A percentile compares a stretch with the other conserved stretches of the same genome.
Evolutionary conservation across 2,329 filamentous ascomycete species (phyloP).

Genomic region (Mycogone perniciosa): DNA sequence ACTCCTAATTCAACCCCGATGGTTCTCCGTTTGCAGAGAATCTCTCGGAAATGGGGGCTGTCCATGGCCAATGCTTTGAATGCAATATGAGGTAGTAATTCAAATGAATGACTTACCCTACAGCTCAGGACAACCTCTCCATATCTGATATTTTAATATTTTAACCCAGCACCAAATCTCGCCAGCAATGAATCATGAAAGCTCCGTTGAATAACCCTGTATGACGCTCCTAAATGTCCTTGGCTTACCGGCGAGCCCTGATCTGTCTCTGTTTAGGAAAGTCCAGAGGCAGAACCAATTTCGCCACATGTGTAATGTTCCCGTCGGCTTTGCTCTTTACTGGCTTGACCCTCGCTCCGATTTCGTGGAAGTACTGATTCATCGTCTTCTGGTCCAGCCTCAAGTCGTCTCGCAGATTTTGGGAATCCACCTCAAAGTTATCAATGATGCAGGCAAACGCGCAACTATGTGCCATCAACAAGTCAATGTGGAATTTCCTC

Average conservation of each 20-base stretch:
- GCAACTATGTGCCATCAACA: conserved; percentile 67
- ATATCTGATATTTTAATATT: no score
- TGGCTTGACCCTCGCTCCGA: conserved; percentile 62
- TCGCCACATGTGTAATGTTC: conserved; percentile 52
- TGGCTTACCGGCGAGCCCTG: conserved; percentile 18
- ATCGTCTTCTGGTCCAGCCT: conserved; percentile 65
- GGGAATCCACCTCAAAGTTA: conserved; percentile 65
- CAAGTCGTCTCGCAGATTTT: conserved; percentile 64
- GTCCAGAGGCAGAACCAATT: conserved; percentile 68
- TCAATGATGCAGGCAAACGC: conserved; percentile 66
- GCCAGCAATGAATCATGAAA: conserved; percentile 7
- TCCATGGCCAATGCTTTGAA: no score
- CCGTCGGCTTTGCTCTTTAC: conserved; percentile 57
- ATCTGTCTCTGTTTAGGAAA: conserved; percentile 62
- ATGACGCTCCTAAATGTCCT: not conserved
- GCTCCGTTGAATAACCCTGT: not conserved
- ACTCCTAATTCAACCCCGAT: no score
- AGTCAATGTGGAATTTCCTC: conserved; percentile 64
- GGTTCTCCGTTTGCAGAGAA: no score
- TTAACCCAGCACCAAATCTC: no score
- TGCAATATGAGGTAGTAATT: no score
- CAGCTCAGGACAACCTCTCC: no score
- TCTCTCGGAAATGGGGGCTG: no score
- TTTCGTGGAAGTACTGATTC: conserved; percentile 65
- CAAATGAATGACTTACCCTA: no score